Base-by-base conservation (phyloP, 805 yeast genomes). In the Candida multigemmis region DNA sequence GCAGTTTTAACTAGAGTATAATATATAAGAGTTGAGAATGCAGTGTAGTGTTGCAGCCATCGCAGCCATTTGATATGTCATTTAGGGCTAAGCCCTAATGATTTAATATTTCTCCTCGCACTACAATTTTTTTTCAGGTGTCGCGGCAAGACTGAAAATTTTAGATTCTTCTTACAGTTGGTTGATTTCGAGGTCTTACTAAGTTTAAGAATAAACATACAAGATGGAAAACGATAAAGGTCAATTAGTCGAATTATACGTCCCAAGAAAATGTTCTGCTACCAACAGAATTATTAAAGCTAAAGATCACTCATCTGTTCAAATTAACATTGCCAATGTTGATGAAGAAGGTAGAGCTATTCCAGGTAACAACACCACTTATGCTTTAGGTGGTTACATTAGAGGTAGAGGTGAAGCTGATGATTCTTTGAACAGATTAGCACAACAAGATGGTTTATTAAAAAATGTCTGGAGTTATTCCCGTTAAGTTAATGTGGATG, bases 201-300 rank as follows among this genome's bases (percentile, higher is more conserved):
- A n/a, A n/a, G n/a, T n/a, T n/a, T n/a, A n/a, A n/a, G n/a, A n/a
- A n/a, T 16, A 29, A 23, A 27, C n/a, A 37, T 11, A 18, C 81
- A 85, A 69, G 61, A 89, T 89, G 98, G 97, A 89, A 81, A 89
- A 91, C 98, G 97, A 91, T 69, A 86, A 84, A 77, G 97, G 98
- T 71, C 94, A 86, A 77, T 79, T 86, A 73, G 96, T 91, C 71
- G 98, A 91, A 80, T 86, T 91, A 72, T 91, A 91, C 94, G 94
- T 89, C 71, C 98, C 98, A 77, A 85, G 98, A 81, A 91, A 91
- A 77, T 91, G 98, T 79, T 91, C 98, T 72, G 98, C 98, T 63
- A 86, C 98, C 72, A 87, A 86, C 95, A 86, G 96, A 77, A 86
- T 91, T 74, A 87, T 91, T 80, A 86, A 85, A 77, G 87, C 98